These are phyloP conservation scores for Peronospora destructor DNA, from an alignment of 352 stramenopile species.

Conservation along the genomic window DNA sequence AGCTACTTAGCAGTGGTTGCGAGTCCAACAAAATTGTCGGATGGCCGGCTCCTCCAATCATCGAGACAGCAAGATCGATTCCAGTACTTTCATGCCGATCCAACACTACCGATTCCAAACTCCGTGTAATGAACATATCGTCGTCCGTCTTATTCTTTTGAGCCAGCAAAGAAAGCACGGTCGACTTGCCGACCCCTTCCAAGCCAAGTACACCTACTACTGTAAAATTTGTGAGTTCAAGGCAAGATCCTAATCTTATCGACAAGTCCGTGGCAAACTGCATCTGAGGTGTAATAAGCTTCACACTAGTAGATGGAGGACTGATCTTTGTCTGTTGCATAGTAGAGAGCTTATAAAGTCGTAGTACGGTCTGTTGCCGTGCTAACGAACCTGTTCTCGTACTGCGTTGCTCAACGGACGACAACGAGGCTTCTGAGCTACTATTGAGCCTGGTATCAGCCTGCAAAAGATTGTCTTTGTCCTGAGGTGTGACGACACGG, in stretches of 20 bases:
- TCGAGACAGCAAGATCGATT: slow-evolving; percentile 50
- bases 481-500: background rate
- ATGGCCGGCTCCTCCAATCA: slow-evolving; percentile 24
- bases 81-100: slow-evolving; percentile 41
- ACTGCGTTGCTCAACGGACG: slow-evolving; percentile 9
- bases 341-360: slow-evolving; percentile 7
- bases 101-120: slow-evolving; percentile 31
- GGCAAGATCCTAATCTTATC: slow-evolving; percentile 39
- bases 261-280: slow-evolving; percentile 61
- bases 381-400: slow-evolving; percentile 2
- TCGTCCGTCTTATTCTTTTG: slow-evolving; percentile 2
- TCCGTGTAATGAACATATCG: slow-evolving; percentile 32
- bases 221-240: slow-evolving; percentile 63
- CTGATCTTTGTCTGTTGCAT: slow-evolving; percentile 15
- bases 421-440: background rate
- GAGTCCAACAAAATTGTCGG: slow-evolving; percentile 54
- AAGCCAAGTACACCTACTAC: slow-evolving; percentile 63
- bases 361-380: background rate
- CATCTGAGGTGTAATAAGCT: slow-evolving; percentile 51
- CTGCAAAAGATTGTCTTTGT: slow-evolving; percentile 18
- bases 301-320: slow-evolving; percentile 34
- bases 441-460: slow-evolving; percentile 15
- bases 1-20: slow-evolving; percentile 59
- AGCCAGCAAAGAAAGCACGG: slow-evolving; percentile 52
- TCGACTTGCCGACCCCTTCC: slow-evolving; percentile 68